phyloP scores from a whole-genome alignment of 2,329 filamentous ascomycete species.

The Catunica adiposa region DNA sequence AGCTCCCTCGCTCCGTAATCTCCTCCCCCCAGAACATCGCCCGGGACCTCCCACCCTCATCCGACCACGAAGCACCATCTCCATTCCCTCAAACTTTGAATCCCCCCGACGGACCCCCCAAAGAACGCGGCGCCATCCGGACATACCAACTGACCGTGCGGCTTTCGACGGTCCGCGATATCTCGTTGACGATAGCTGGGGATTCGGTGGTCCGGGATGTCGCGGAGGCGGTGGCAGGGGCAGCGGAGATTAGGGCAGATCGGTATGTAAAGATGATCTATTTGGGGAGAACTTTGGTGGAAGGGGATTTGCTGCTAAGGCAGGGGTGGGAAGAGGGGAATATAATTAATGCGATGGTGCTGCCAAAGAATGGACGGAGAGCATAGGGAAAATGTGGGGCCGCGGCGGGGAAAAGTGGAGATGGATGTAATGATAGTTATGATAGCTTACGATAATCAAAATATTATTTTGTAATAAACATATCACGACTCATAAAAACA shows the following conservation, averaged over 20 bases:
- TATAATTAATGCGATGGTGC: conserved; percentile 62
- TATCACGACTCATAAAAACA: too few species aligned
- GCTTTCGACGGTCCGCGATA: conserved; percentile 36
- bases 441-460: too few species aligned
- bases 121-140: not conserved
- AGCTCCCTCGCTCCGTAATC: conserved; percentile 50
- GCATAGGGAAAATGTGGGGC: not conserved
- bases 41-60: not conserved
- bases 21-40: conserved; percentile 43
- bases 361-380: conserved; percentile 17
- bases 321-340: conserved; percentile 65
- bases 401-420: not conserved
- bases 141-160: not conserved
- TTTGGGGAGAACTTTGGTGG: conserved; percentile 63
- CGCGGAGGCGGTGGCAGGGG: conserved; percentile 40
- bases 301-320: conserved; percentile 43
- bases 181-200: conserved; percentile 39
- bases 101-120: not conserved
- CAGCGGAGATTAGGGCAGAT: conserved; percentile 43
- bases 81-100: not conserved
- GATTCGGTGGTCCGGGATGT: conserved; percentile 49
- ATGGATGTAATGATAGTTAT: not conserved
- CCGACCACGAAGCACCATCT: not conserved
- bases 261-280: conserved; percentile 58
- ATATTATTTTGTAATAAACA: not conserved